These are phyloP conservation scores for Ganoderma leucocontextum DNA, from an alignment of 1,284 basidiomycete genomes.

Conservation along the genomic window DNA sequence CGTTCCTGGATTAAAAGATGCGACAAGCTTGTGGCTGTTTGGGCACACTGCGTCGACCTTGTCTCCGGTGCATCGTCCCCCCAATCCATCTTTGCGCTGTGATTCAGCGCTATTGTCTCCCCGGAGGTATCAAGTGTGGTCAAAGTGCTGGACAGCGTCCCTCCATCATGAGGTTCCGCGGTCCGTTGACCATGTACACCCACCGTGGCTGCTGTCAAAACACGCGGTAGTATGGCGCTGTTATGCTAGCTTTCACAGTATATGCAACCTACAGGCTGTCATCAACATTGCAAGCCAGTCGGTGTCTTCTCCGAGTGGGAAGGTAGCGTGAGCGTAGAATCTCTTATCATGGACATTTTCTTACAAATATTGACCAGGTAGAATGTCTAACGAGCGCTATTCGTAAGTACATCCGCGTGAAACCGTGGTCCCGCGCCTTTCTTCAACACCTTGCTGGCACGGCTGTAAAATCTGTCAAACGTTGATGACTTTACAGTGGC, in stretches of 20 bases:
- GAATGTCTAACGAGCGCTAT: too few species aligned
- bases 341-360: too few species aligned
- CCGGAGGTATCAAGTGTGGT: not conserved
- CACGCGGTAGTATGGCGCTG: not conserved
- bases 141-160: not conserved
- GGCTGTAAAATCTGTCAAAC: not conserved
- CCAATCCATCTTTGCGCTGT: not conserved
- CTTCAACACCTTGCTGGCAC: not conserved
- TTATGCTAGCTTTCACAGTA: not conserved
- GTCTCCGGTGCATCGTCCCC: too few species aligned
- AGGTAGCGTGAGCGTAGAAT: too few species aligned
- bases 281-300: not conserved
- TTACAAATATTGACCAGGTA: too few species aligned
- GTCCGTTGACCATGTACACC: not conserved
- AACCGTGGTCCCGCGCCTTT: too few species aligned
- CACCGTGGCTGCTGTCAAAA: not conserved
- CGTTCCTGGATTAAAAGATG: not conserved
- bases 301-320: too few species aligned
- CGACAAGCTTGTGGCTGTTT: not conserved
- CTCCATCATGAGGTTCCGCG: not conserved
- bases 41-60: too few species aligned
- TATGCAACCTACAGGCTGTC: not conserved
- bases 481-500: not conserved
- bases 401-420: too few species aligned
- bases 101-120: not conserved